A percentile compares a stretch with the other conserved stretches of the same genome.
Evolutionary conservation across 108 stramenopile genomes (phyloP).

Genomic region (Skeletonema grethae): DNA sequence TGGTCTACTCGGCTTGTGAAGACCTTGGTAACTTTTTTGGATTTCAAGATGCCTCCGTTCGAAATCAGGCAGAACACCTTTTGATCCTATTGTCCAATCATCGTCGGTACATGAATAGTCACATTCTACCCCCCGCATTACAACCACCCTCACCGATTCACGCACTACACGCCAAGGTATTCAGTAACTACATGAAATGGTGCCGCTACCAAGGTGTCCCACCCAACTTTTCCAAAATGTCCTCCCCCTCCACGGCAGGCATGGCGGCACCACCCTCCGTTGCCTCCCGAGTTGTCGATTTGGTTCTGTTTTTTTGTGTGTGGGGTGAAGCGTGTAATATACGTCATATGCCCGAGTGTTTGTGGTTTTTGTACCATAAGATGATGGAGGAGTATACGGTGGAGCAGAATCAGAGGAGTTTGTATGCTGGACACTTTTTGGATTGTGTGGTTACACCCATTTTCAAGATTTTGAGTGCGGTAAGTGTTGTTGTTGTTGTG

Average conservation of each 20-base stretch:
- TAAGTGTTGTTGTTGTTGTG: conserved; percentile 32
- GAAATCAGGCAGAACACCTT: conserved; percentile 97
- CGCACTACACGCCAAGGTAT: conserved; percentile 92
- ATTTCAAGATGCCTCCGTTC: conserved; percentile 89
- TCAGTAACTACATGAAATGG: conserved; percentile 98
- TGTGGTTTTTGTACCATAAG: conserved; percentile 98
- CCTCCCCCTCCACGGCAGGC: conserved; percentile 37
- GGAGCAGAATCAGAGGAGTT: conserved; percentile 73
- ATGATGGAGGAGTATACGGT: conserved; percentile 92
- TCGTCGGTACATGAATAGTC: conserved; percentile 92
- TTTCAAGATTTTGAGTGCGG: conserved; percentile 82
- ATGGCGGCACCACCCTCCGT: conserved; percentile 90
- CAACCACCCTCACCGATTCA: conserved; percentile 90
- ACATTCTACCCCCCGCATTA: conserved; percentile 75
- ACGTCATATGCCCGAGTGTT: conserved; percentile 97
- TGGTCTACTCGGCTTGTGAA: conserved; percentile 92
- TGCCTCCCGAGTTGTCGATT: conserved; percentile 84
- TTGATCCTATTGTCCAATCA: conserved; percentile 94
- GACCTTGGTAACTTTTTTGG: conserved; percentile 94
- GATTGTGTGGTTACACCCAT: conserved; percentile 94
- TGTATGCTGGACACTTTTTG: conserved; percentile 95
- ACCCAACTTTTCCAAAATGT: conserved; percentile 89
- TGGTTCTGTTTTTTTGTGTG: conserved; percentile 95
- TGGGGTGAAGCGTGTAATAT: conserved; percentile 98
- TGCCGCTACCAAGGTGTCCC: conserved; percentile 88